Evolutionary conservation across 2,329 filamentous ascomycete genomes (phyloP).

Genomic region (Penicillium italicum): DNA sequence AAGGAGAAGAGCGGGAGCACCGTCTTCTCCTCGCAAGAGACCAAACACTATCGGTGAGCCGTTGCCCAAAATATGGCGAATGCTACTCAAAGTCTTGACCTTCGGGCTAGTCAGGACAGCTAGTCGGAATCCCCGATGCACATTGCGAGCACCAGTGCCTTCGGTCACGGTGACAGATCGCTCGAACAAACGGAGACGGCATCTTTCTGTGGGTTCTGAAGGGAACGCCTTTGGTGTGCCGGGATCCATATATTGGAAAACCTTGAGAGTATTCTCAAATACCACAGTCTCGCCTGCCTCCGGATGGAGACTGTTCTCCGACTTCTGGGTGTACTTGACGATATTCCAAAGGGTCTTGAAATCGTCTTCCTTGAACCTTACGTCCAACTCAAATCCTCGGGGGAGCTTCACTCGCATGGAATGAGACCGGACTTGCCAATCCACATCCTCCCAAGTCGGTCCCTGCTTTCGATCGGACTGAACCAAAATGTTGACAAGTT

Average conservation of each 20-base stretch:
- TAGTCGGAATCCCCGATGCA: slow-evolving; percentile 76
- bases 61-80: slow-evolving; percentile 66
- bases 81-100: slow-evolving; percentile 71
- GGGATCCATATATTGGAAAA: slow-evolving; percentile 78
- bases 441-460: slow-evolving; percentile 75
- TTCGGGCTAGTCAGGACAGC: slow-evolving; percentile 72
- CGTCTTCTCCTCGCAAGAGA: slow-evolving; percentile 68
- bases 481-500: slow-evolving; percentile 70
- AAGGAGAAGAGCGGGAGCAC: slow-evolving; percentile 65
- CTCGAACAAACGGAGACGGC: slow-evolving; percentile 73
- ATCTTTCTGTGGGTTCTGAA: slow-evolving; percentile 66
- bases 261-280: slow-evolving; percentile 65
- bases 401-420: slow-evolving; percentile 68
- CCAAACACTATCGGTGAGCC: slow-evolving; percentile 71
- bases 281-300: slow-evolving; percentile 66
- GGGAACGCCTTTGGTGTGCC: slow-evolving; percentile 71
- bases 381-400: slow-evolving; percentile 68
- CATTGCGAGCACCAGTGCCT: slow-evolving; percentile 66
- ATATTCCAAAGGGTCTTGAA: slow-evolving; percentile 77
- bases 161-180: slow-evolving; percentile 64
- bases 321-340: slow-evolving; percentile 76
- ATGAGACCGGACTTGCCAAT: slow-evolving; percentile 68
- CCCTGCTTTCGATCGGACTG: slow-evolving; percentile 65
- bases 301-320: slow-evolving; percentile 67
- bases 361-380: slow-evolving; percentile 71